Base-by-base conservation (phyloP, 2,329 filamentous ascomycete genomes). In the Trichoderma harzianum region DNA sequence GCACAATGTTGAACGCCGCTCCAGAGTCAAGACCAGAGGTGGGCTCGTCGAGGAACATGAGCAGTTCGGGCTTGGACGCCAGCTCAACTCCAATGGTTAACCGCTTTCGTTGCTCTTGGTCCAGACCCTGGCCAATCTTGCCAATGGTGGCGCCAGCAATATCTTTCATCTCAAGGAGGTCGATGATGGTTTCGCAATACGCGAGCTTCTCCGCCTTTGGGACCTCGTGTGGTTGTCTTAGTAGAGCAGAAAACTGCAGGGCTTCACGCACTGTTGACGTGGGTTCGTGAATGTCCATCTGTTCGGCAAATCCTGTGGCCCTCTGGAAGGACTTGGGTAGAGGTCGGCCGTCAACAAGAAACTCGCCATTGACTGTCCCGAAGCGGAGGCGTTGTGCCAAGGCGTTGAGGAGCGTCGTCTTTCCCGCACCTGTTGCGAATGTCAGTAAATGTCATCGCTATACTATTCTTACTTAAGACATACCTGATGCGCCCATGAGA, bases 311-410 rank as follows among this genome's bases (percentile, higher is more conserved):
- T 30, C 93, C 93, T 0, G 92, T 94, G 76, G 93, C 93, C 60
- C 93, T 88, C 78, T 95, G 93, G 84, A 95, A 95, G 0, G 91
- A 92, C 55, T 86, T 88, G 69, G 93, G 92, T 16, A 92, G 88
- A 61, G 89, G 89, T 26, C 87, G 86, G 3, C 92, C 92, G 75
- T 95, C 92, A 8, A 95, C 91, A n/a, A 94, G 83, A 84, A 95
- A 93, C 66, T 94, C 90, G 64, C 93, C 93, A 1, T 86, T 88
- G 12, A 95, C 88, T 24, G 92, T 90, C 77, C 93, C 93, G 84
- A 93, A 92, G 1, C 88, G 94, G 51, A 92, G 89, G 76, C 93
- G 91, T 64, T 90, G 91, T 34, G 92, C 92, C 24, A 95, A 85
- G 3, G 91, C 90, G 79, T 93, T 91, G 55, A 94, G 83, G 26